These are phyloP conservation scores for Phytophthora hibernalis DNA, from an alignment of 352 stramenopile species.

Conservation along the genomic window DNA sequence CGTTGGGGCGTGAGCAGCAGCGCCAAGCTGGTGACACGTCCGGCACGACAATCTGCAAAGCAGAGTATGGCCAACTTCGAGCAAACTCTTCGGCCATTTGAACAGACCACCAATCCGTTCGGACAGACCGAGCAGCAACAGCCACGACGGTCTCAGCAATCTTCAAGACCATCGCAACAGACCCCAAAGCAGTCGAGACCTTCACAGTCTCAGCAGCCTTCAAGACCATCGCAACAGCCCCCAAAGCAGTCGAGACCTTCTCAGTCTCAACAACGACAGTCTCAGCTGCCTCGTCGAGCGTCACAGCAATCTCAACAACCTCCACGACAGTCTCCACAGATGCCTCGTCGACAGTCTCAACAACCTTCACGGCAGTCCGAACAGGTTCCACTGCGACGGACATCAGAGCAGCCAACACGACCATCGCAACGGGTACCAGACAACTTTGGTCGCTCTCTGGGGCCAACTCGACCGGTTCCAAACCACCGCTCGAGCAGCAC, in stretches of 20 bases:
- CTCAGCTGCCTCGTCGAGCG: not conserved
- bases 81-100: constrained; percentile 21
- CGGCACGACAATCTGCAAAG: constrained; percentile 8
- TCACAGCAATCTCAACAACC: no score
- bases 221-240: not conserved
- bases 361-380: not conserved
- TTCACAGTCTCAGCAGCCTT: no score
- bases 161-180: constrained; percentile 3
- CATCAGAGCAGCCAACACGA: not conserved
- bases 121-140: constrained; percentile 5
- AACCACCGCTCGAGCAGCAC: not conserved
- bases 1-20: constrained; percentile 25
- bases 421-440: constrained; percentile 11
- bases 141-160: not conserved
- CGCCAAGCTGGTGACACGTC: constrained; percentile 16
- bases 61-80: constrained; percentile 20
- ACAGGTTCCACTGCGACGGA: not conserved
- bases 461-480: not conserved
- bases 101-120: constrained; percentile 25
- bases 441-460: constrained; percentile 2
- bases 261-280: not conserved
- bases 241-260: not conserved
- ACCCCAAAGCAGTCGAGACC: not conserved
- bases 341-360: constrained; percentile 1
- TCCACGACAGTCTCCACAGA: not conserved